phyloP scores from a whole-genome alignment of 495 filamentous ascomycete genomes.

The Talaromyces wortmannii region DNA sequence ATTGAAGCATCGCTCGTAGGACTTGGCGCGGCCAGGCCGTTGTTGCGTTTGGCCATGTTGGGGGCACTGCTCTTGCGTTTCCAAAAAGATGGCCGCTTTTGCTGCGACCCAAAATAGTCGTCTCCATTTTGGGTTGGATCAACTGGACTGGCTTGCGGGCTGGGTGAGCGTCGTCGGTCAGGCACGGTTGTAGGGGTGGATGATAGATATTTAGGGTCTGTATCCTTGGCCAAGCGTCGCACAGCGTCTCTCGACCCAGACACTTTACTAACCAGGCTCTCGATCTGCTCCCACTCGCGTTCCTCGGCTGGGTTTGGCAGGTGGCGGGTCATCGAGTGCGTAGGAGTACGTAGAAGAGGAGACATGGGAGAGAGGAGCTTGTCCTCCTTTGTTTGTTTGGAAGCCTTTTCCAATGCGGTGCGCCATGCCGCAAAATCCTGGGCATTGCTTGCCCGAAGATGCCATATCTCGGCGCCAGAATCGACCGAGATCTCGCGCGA shows the following conservation, averaged over 20 bases:
- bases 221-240: constrained; percentile 73
- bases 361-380: constrained; percentile 10
- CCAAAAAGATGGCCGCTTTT: constrained; percentile 67
- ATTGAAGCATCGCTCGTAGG: constrained; percentile 30
- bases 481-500: constrained; percentile 91
- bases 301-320: constrained; percentile 51
- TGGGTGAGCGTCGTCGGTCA: constrained; percentile 29
- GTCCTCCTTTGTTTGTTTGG: constrained; percentile 17
- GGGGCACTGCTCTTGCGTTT: constrained; percentile 69
- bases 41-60: constrained; percentile 20
- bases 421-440: constrained; percentile 87
- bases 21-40: constrained; percentile 17
- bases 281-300: constrained; percentile 76
- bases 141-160: constrained; percentile 22
- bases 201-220: constrained; percentile 56
- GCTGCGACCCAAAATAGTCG: constrained; percentile 34
- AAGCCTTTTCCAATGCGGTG: constrained; percentile 74
- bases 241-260: constrained; percentile 86
- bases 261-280: constrained; percentile 72
- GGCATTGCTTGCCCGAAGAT: constrained; percentile 74
- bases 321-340: constrained; percentile 8
- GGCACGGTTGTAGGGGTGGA: constrained; percentile 7
- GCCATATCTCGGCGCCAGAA: constrained; percentile 95
- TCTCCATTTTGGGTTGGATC: constrained; percentile 12
- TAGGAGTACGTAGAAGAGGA: constrained; percentile 20